A percentile compares a stretch with the other conserved stretches of the same genome.
phyloP scores from a whole-genome alignment of 1,284 basidiomycete species.

The Ceratobasidium sp. region DNA sequence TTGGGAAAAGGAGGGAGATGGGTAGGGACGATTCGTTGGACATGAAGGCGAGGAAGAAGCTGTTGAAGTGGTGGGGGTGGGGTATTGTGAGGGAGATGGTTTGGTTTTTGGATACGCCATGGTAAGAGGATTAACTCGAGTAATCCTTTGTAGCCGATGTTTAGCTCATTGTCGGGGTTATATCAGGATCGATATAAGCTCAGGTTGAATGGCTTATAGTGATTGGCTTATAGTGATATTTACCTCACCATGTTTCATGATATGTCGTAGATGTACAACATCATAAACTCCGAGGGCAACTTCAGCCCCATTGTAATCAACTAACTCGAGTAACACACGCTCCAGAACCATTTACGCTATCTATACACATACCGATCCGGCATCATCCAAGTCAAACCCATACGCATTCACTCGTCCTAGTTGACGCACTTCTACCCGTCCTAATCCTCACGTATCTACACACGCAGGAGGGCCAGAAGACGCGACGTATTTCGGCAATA shows the following conservation, averaged over 20 bases:
- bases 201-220: neutral
- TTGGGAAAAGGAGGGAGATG: neutral
- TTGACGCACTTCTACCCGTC: neutral
- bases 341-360: conserved; percentile 47
- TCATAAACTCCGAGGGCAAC: conserved; percentile 71
- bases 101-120: conserved; percentile 88
- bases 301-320: conserved; percentile 60
- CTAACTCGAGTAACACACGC: conserved; percentile 48
- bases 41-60: conserved; percentile 64
- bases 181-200: conserved; percentile 79
- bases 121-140: conserved; percentile 56
- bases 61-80: conserved; percentile 87
- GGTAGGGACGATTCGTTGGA: conserved; percentile 59
- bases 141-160: no score
- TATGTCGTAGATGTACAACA: conserved; percentile 86
- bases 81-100: conserved; percentile 87
- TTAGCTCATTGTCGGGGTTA: conserved; percentile 64
- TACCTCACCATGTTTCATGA: neutral
- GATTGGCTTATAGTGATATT: neutral
- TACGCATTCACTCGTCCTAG: conserved; percentile 8
- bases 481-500: conserved; percentile 81
- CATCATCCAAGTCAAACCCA: conserved; percentile 10
- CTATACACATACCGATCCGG: conserved; percentile 38
- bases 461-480: conserved; percentile 55
- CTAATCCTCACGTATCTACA: conserved; percentile 4